Base-by-base conservation (phyloP, 1,139 yeast genomes). In the Lipomyces yarrowii region DNA sequence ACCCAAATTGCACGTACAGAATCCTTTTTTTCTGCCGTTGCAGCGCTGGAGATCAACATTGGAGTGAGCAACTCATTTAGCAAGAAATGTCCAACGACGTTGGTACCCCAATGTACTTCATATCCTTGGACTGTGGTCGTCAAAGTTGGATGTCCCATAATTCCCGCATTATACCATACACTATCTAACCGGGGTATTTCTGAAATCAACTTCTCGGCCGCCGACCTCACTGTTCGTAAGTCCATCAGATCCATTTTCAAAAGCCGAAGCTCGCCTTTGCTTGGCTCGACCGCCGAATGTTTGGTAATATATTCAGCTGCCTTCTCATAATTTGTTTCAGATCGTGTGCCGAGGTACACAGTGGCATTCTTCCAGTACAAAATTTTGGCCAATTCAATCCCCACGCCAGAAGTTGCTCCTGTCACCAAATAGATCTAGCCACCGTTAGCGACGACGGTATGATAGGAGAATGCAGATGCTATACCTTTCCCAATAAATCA, bases 21-120 rank as follows among this genome's bases (percentile, higher is more conserved):
- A 53, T 54, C 61, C 59, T 53, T 33, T 23, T n/a, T 35, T 5
- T 30, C 59, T 2, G 52, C 57, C 8, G 30, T 21, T n/a, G 37
- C 26, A 0, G 62, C 67, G 8, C 60, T 57, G n/a, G 61, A n/a
- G 21, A 65, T n/a, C 18, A 70, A 52, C 30, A 61, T 11, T 10
- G 65, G 57, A 10, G 64, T 54, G 23, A 70, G 63, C 33, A 61
- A 39, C 23, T 58, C 54, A 59, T 67, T 62, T 18, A 69, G 62
- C 21, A 67, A 48, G 37, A 60, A 69, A 48, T 70, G 72, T 18
- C 69, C 70, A 2, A 70, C 65, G 15, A 70, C 72, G 52, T 70
- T 70, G n/a, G 70, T 69, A 4, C 71, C 72, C 67, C 71, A 70
- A n/a, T 67, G 70, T 33, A 67, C 35, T 26, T 69, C 71, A 56